phyloP scores from a whole-genome alignment of 2,329 filamentous ascomycete species.

The Botryotinia calthae region DNA sequence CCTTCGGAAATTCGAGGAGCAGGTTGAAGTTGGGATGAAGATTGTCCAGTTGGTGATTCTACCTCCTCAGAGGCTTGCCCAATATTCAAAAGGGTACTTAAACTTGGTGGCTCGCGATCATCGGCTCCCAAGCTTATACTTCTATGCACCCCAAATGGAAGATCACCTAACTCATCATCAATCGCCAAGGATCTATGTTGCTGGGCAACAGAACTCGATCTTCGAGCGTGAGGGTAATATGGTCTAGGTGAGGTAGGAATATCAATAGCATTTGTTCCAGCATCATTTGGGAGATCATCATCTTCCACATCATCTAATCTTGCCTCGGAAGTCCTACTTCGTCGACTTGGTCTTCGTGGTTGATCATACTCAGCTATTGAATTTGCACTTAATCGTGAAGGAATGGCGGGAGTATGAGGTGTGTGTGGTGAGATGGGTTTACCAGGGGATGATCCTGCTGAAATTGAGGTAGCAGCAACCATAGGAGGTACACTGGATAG shows the following conservation, averaged over 20 bases:
- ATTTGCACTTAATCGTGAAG: constrained; percentile 88
- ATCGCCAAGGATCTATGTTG: constrained; percentile 55
- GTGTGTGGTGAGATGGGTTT: constrained; percentile 89
- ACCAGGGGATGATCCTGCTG: constrained; percentile 82
- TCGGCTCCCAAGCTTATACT: constrained; percentile 67
- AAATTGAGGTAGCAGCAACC: constrained; percentile 70
- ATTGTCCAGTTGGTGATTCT: constrained; percentile 33
- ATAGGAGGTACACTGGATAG: constrained; percentile 63
- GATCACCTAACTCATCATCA: constrained; percentile 58
- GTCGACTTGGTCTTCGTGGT: constrained; percentile 31
- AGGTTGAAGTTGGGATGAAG: constrained; percentile 37
- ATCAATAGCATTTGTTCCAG: constrained; percentile 65
- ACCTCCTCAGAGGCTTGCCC: constrained; percentile 43
- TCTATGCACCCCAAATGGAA: constrained; percentile 59
- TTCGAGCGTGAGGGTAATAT: constrained; percentile 51
- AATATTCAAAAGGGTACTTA: constrained; percentile 59
- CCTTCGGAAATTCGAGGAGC: constrained; percentile 36
- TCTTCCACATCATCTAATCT: constrained; percentile 32
- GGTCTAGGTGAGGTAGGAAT: constrained; percentile 69
- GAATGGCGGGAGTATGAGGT: constrained; percentile 89
- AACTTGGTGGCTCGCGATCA: constrained; percentile 60
- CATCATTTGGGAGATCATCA: constrained; percentile 42
- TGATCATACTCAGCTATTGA: constrained; percentile 70
- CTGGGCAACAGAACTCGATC: constrained; percentile 69
- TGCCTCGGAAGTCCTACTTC: constrained; percentile 29